Evolutionary conservation across 164 flowering plant species (phyloP).

Genomic region (Piper betle): DNA sequence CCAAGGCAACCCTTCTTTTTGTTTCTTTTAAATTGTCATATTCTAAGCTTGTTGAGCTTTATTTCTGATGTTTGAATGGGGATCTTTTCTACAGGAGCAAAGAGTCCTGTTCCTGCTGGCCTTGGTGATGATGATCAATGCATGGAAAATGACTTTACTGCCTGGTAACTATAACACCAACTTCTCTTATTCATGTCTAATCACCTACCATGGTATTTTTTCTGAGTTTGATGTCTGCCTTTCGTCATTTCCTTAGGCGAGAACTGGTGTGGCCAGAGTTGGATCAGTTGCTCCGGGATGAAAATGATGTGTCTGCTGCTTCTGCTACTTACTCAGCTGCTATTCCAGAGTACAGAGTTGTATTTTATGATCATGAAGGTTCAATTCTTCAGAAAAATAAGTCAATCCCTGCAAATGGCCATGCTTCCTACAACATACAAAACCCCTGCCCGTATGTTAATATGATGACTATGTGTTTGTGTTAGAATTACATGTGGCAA

Average conservation of each 20-base stretch:
- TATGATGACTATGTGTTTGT: neutral
- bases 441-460: constrained; percentile 71
- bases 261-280: constrained; percentile 88
- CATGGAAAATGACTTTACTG: constrained; percentile 94
- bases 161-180: constrained; percentile 39
- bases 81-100: constrained; percentile 40
- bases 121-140: constrained; percentile 99
- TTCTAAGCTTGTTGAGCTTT: no score
- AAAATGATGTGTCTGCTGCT: constrained; percentile 49
- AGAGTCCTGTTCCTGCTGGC: constrained; percentile 78
- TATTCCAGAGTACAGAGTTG: constrained; percentile 74
- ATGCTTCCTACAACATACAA: constrained; percentile 70
- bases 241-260: constrained; percentile 33
- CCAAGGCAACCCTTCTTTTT: no score
- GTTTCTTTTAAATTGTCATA: no score
- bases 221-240: neutral
- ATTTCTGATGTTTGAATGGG: neutral
- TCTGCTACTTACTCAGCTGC: constrained; percentile 91
- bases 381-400: constrained; percentile 28
- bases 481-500: neutral
- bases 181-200: neutral
- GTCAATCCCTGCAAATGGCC: constrained; percentile 56
- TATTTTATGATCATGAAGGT: constrained; percentile 42
- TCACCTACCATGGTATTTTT: neutral
- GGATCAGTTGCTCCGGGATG: constrained; percentile 78